These are phyloP conservation scores for Dactylellina cionopaga DNA, from an alignment of 2,329 filamentous ascomycete genomes.

Conservation along the genomic window DNA sequence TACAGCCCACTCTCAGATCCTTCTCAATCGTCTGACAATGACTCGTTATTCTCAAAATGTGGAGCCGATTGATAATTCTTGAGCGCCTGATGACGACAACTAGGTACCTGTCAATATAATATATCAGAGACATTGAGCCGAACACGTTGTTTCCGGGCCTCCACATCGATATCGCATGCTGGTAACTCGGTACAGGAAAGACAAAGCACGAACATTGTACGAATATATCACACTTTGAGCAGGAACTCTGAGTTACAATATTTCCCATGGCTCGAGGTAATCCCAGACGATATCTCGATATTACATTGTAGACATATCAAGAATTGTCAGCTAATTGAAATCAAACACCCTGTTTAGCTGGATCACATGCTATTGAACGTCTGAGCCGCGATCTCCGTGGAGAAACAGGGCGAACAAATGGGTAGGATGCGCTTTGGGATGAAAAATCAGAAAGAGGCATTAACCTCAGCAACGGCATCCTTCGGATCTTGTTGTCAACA, in stretches of 20 bases:
- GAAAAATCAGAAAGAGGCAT: conserved; percentile 30
- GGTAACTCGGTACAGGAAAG: no score
- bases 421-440: conserved; percentile 43
- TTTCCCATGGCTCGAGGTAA: conserved; percentile 8
- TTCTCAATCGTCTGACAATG: conserved; percentile 43
- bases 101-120: conserved; percentile 8
- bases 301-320: no score
- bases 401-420: conserved; percentile 45
- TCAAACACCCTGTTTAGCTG: not conserved
- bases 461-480: conserved; percentile 43
- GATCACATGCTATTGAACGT: conserved; percentile 30
- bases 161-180: no score
- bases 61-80: conserved; percentile 14
- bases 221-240: conserved; percentile 14
- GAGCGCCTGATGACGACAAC: conserved; percentile 41
- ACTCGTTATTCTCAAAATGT: conserved; percentile 32
- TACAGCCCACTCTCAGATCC: conserved; percentile 5
- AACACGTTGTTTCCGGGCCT: not conserved
- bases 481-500: conserved; percentile 51
- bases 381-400: conserved; percentile 39
- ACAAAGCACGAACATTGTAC: not conserved
- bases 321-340: conserved; percentile 9
- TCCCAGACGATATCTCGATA: conserved; percentile 28
- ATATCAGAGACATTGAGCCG: conserved; percentile 16
- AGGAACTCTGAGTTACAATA: conserved; percentile 10